A percentile compares a stretch with the other conserved stretches of the same genome.
Conservation (phyloP, 31 red algal species). For the Asparagopsis taxiformis region DNA sequence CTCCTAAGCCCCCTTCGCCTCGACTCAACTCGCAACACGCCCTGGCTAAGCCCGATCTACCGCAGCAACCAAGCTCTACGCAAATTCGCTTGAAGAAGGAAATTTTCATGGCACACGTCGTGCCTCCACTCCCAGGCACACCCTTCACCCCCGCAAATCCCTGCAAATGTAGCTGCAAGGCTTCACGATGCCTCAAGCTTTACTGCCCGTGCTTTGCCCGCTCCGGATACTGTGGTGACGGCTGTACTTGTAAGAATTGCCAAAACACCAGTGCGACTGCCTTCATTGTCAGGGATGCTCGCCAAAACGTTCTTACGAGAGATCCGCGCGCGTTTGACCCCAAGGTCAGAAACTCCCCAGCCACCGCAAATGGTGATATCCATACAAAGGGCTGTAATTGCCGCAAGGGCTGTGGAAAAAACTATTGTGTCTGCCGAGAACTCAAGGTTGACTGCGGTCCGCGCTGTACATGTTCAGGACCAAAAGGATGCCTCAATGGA, state of each 20-base stretch:
- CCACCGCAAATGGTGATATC: conserved; percentile 17
- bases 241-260: conserved; percentile 65
- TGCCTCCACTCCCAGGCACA: not conserved
- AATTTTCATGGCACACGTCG: not conserved
- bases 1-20: not conserved
- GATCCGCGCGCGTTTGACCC: conserved; percentile 76
- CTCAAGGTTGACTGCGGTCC: conserved; percentile 39
- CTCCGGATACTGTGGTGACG: conserved; percentile 32
- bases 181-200: conserved; percentile 51
- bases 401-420: conserved; percentile 65
- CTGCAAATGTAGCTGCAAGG: conserved; percentile 60
- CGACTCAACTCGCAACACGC: not conserved
- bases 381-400: conserved; percentile 75
- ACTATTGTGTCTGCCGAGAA: conserved; percentile 70
- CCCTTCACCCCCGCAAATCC: conserved; percentile 20
- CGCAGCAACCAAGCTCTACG: not conserved
- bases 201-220: conserved; percentile 72
- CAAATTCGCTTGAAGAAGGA: not conserved
- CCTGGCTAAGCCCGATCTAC: not conserved
- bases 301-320: conserved; percentile 41
- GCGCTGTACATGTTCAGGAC: conserved; percentile 63
- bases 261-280: conserved; percentile 26
- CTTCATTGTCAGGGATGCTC: conserved; percentile 27
- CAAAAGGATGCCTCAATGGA: conserved; percentile 53
- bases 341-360: conserved; percentile 15